Conservation (phyloP, 352 stramenopile genomes). For the Globisporangium solare region DNA sequence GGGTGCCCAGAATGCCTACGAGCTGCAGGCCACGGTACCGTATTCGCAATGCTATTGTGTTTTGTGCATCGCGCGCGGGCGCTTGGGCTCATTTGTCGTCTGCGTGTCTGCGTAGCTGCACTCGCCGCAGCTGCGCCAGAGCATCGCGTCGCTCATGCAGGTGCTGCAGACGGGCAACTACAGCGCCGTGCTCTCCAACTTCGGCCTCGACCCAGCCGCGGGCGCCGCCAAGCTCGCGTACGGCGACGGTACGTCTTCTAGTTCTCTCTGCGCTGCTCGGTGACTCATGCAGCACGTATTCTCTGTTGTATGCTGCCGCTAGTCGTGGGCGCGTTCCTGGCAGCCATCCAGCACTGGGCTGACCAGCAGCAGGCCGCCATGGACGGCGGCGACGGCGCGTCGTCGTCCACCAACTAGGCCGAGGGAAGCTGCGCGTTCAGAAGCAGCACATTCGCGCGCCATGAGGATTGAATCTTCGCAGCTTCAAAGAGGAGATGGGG, state of each 20-base stretch:
- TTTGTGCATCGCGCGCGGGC: too few relatives aligned
- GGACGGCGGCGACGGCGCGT: constrained; percentile 10
- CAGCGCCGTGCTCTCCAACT: constrained; percentile 88
- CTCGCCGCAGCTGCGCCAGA: constrained; percentile 87
- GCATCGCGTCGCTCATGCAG: constrained; percentile 76
- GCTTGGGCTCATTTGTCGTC: neutral
- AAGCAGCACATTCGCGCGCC: too few relatives aligned
- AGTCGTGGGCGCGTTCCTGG: constrained; percentile 77
- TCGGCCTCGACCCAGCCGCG: constrained; percentile 76
- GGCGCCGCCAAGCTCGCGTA: constrained; percentile 75
- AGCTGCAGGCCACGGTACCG: constrained; percentile 67
- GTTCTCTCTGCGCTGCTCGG: too few relatives aligned
- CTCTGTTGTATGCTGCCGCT: neutral
- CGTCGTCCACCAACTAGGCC: neutral
- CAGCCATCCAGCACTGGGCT: constrained; percentile 73
- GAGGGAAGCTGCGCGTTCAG: too few relatives aligned
- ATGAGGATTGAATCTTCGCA: too few relatives aligned
- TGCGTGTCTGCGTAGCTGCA: constrained; percentile 36
- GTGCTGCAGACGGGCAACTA: constrained; percentile 89
- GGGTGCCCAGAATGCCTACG: constrained; percentile 61
- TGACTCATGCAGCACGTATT: neutral
- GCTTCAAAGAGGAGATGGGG: too few relatives aligned
- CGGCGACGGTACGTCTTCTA: constrained; percentile 65
- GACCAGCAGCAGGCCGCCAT: constrained; percentile 50
- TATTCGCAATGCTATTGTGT: neutral